Conservation (phyloP, 2,329 filamentous ascomycete species). For the Teratosphaeria zuluensis region DNA sequence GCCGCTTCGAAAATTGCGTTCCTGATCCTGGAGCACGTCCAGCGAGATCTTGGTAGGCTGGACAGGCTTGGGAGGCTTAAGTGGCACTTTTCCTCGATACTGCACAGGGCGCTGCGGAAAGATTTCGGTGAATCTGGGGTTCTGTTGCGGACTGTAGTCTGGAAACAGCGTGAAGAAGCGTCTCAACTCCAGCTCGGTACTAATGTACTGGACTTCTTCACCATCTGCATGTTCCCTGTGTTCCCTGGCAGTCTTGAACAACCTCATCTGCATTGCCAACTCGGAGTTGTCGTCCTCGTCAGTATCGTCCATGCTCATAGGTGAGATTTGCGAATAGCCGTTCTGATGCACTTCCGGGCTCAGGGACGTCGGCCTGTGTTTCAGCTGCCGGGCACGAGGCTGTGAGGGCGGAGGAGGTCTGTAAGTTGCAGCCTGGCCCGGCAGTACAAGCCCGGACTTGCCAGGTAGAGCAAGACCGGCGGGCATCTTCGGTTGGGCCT, state of each 20-base stretch:
- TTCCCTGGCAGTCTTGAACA: conserved; percentile 17
- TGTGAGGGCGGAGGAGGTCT: conserved; percentile 2
- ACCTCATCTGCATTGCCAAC: conserved; percentile 17
- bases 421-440: conserved; percentile 2
- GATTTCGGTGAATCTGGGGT: conserved; percentile 71
- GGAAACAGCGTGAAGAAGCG: conserved; percentile 73
- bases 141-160: conserved; percentile 63
- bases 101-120: conserved; percentile 71
- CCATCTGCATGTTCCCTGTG: conserved; percentile 9
- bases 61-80: conserved; percentile 70
- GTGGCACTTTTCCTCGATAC: conserved; percentile 68
- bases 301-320: conserved; percentile 11
- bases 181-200: conserved; percentile 57
- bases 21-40: conserved; percentile 76
- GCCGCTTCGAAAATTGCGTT: conserved; percentile 72
- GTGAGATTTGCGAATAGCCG: conserved; percentile 13
- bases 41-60: conserved; percentile 80
- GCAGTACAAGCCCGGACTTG: conserved; percentile 21
- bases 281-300: conserved; percentile 20
- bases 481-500: conserved; percentile 4
- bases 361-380: conserved; percentile 5
- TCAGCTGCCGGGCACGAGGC: conserved; percentile 3
- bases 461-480: conserved; percentile 22
- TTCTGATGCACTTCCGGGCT: neutral
- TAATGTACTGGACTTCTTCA: conserved; percentile 10